A percentile compares a stretch with the other conserved stretches of the same genome.
These are phyloP conservation scores for Theileria annulata DNA, from an alignment of 169 alveolate species.

Conservation along the genomic window DNA sequence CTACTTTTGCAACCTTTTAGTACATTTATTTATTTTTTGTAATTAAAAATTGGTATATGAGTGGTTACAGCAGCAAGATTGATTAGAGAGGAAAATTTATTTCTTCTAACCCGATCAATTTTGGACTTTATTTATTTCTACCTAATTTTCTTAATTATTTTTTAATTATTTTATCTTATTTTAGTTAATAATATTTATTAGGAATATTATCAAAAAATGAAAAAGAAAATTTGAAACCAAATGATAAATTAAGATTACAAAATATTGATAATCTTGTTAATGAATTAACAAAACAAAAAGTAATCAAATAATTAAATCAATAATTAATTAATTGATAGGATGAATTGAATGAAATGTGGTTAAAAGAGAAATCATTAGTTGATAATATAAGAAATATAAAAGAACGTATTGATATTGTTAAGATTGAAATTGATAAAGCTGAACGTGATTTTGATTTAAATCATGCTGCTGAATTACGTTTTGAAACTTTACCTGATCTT, in stretches of 20 bases:
- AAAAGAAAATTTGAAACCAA: background rate
- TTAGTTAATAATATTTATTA: background rate
- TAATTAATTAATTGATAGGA: slow-evolving; percentile 63
- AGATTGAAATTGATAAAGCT: slow-evolving; percentile 81
- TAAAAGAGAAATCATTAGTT: slow-evolving; percentile 75
- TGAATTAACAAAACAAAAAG: slow-evolving; percentile 31
- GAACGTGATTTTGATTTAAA: slow-evolving; percentile 81
- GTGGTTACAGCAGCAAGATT: no score
- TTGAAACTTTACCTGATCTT: slow-evolving; percentile 85
- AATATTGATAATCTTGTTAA: slow-evolving; percentile 16
- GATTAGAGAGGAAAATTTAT: no score
- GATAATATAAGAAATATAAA: slow-evolving; percentile 78
- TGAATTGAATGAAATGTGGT: slow-evolving; percentile 71
- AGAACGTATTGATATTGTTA: slow-evolving; percentile 80
- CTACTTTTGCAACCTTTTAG: background rate
- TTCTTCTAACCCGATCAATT: no score
- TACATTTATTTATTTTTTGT: no score
- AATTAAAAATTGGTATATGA: no score
- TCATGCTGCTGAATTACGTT: slow-evolving; percentile 86
- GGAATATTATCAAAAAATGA: background rate
- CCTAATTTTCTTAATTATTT: background rate
- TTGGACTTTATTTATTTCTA: no score
- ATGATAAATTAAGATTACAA: background rate
- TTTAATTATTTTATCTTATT: slow-evolving; percentile 24
- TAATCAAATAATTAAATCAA: slow-evolving; percentile 18